Base-by-base conservation (phyloP, 306 rosid species). In the Malus asiatica region DNA sequence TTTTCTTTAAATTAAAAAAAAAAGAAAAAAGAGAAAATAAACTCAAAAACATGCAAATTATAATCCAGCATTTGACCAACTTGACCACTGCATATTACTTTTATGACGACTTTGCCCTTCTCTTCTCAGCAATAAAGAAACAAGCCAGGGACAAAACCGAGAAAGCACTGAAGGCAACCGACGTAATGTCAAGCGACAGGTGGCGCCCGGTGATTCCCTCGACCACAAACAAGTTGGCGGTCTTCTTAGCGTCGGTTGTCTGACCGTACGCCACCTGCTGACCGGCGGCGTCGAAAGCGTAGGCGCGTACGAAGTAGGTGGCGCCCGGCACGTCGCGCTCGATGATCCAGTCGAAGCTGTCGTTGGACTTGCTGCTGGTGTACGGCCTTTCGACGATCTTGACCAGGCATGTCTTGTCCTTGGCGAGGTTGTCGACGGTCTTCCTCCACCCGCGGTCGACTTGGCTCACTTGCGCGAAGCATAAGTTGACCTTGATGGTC, bases 401-500 rank as follows among this genome's bases (percentile, higher is more conserved):
- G 82, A 84, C 83, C 61, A 51, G 89, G 75, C 99, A 96, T 3
- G 96, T 92, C 86, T 89, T 96, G 93, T 92, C 98, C 83, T 81
- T 87, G 2, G 32, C 2, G 57, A 96, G 90, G 0, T 74, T 23
- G n/a, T 90, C 93, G 45, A 60, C 86, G 0, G 99, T 96, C 83
- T 96, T 92, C 66, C 99, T 89, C 99, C 99, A 96, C 4, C 70
- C 81, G 71, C 99, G 96, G 84, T 90, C 96, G 16, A 29, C 42
- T 66, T 96, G 99, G 88, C 99, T 96, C 42, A 86, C 60, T 0
- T 90, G 93, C 81, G 98, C 93, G 83, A 87, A 96, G 87, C 99
- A 96, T 0, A 96, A 76, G 76, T 87, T 88, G 75, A 86, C 66
- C 83, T 88, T 81, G 25, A 96, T 65, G 58, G 88, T 89, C 80